These are phyloP conservation scores for Diddensiella santjacobensis DNA, from an alignment of 805 yeast genomes.

Conservation along the genomic window DNA sequence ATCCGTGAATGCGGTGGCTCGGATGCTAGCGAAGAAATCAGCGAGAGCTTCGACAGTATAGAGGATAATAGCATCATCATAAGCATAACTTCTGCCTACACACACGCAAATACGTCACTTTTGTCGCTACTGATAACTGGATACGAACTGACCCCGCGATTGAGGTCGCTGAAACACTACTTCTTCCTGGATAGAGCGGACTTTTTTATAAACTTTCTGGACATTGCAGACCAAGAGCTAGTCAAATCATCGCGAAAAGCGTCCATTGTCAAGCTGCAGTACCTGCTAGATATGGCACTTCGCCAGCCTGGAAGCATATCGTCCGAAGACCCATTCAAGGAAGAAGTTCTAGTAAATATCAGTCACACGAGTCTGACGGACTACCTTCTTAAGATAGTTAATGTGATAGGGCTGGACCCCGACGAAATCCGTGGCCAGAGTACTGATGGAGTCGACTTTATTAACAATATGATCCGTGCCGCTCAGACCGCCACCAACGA, in stretches of 20 bases:
- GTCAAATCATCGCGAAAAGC: constrained; percentile 36
- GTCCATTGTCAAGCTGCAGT: constrained; percentile 34
- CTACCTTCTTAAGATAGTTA: constrained; percentile 34
- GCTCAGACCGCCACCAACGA: constrained; percentile 14
- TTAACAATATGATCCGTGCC: constrained; percentile 17
- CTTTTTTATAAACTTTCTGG: constrained; percentile 51
- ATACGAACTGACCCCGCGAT: constrained; percentile 47
- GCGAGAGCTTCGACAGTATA: constrained; percentile 32
- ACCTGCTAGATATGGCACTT: constrained; percentile 36
- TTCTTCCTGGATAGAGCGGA: constrained; percentile 55
- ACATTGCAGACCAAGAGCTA: constrained; percentile 49
- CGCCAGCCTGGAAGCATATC: constrained; percentile 40
- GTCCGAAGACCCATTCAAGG: constrained; percentile 34
- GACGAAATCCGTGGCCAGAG: constrained; percentile 17
- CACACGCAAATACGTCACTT: constrained; percentile 61
- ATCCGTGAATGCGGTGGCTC: constrained; percentile 55
- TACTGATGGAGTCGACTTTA: constrained; percentile 9
- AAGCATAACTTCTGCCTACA: constrained; percentile 57
- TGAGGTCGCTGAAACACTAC: constrained; percentile 50
- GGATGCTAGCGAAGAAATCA: constrained; percentile 33
- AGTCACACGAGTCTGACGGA: constrained; percentile 33
- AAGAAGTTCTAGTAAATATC: constrained; percentile 32
- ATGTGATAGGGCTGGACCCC: constrained; percentile 34
- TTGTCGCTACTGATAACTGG: constrained; percentile 58
- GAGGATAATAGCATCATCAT: constrained; percentile 48